These are phyloP conservation scores for Pterulicium gracile DNA, from an alignment of 1,284 basidiomycete genomes.

Conservation along the genomic window DNA sequence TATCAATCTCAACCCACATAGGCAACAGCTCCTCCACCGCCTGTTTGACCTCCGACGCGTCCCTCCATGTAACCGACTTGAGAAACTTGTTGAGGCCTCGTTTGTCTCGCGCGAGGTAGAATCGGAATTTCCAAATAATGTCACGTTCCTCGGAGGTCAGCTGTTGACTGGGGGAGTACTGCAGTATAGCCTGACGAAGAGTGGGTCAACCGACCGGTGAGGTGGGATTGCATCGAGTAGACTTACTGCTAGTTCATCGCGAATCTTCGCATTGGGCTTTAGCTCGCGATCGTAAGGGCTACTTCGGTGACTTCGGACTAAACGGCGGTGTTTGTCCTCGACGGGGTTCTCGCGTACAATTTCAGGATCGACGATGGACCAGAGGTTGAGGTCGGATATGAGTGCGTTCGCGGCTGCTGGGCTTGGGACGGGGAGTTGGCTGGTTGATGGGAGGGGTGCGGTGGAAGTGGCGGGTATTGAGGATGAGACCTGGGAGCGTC, in stretches of 20 bases:
- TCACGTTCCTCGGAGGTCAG: slow-evolving; percentile 92
- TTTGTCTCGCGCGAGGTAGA: slow-evolving; percentile 87
- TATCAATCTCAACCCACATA: slow-evolving; percentile 95
- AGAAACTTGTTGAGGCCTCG: slow-evolving; percentile 94
- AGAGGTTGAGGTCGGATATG: slow-evolving; percentile 58
- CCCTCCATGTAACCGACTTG: slow-evolving; percentile 96
- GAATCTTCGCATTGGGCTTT: slow-evolving; percentile 91
- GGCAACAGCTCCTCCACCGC: slow-evolving; percentile 94
- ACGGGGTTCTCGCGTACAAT: slow-evolving; percentile 87
- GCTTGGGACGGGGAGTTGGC: slow-evolving; percentile 27
- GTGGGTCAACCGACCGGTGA: slow-evolving; percentile 4
- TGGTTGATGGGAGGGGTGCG: slow-evolving; percentile 17
- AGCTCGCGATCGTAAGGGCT: slow-evolving; percentile 93
- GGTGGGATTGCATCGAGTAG: neutral
- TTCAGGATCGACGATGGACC: slow-evolving; percentile 92
- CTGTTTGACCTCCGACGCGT: slow-evolving; percentile 93
- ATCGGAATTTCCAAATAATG: slow-evolving; percentile 96
- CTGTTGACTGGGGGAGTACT: slow-evolving; percentile 82
- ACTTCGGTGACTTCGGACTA: slow-evolving; percentile 90
- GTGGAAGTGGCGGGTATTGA: slow-evolving; percentile 19
- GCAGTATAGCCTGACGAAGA: slow-evolving; percentile 70
- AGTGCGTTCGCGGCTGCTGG: slow-evolving; percentile 38
- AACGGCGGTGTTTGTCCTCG: slow-evolving; percentile 91
- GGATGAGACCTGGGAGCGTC: slow-evolving; percentile 15
- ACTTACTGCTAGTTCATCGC: slow-evolving; percentile 85